Evolutionary conservation across 768 basidiomycete species (phyloP), one percentile per base, ranked within the genome.

Genomic region (Naganishia friedmannii): DNA sequence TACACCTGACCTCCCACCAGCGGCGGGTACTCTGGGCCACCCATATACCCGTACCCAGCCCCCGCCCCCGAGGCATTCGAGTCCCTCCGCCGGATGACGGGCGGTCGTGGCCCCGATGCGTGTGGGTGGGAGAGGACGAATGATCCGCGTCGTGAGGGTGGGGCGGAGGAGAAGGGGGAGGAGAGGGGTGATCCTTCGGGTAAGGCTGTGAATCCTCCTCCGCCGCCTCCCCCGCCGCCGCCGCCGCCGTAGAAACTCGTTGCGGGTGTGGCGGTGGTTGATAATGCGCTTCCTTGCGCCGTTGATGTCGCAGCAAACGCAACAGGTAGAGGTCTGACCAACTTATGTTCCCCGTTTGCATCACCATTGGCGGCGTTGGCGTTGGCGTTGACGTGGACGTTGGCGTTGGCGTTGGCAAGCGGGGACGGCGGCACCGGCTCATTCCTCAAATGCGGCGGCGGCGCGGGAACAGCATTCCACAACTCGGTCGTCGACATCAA

Each of bases 1-100:
- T 69, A 73, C 34, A 65, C 42, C 34, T 53, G 69, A 17, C 45
- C 53, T 7, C 21, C 74, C 73, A 32, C 77, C 73, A n/a, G 73
- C 68, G 48, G 48, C 7, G 48, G 48, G 48, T 51, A 51, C n/a
- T 51, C 48, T n/a, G n/a, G 34, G 34, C 4, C 48, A 7, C n/a
- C 48, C 48, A 51, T 51, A 26, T 51, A 51, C 4, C 48, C n/a
- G n/a, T n/a, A n/a, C n/a, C n/a, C n/a, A n/a, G n/a, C n/a, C n/a
- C n/a, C 48, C 6, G n/a, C 70, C 15, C 65, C 71, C 15, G 72
- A 66, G n/a, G 73, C 57, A 15, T 69, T 69, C 15, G 71, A 60
- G 13, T 72, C 74, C 21, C 68, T 2, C 19, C 71, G 53, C 10
- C 67, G 37, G 42, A 63, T 54, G 19, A 66, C 45, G 23, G 70